phyloP scores from a whole-genome alignment of 1,139 yeast genomes.

The Hyphopichia pseudoburtonii region DNA sequence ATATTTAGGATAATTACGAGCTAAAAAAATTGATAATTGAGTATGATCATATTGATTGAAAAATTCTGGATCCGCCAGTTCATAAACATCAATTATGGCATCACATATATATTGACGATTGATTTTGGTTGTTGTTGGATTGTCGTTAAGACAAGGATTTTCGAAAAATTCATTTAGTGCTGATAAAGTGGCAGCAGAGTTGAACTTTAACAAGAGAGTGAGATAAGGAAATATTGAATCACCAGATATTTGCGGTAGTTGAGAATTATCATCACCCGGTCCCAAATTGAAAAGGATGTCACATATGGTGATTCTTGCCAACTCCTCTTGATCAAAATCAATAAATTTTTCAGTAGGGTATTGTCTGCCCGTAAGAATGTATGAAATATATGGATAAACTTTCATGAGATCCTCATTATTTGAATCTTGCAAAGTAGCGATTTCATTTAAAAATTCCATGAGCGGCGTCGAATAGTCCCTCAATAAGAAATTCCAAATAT shows the following conservation, averaged over 20 bases:
- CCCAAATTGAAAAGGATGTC: conserved; percentile 47
- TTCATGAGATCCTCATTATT: conserved; percentile 23
- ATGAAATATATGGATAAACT: conserved; percentile 64
- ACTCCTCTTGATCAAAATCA: conserved; percentile 18
- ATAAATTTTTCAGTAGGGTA: conserved; percentile 68
- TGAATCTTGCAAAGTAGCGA: conserved; percentile 16
- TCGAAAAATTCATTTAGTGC: conserved; percentile 79
- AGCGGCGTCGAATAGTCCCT: conserved; percentile 71
- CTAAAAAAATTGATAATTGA: conserved; percentile 65
- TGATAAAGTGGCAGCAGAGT: conserved; percentile 59
- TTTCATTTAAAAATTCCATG: conserved; percentile 49
- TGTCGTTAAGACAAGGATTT: conserved; percentile 63
- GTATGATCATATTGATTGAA: conserved; percentile 35
- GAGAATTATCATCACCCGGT: conserved; percentile 10
- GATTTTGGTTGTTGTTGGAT: conserved; percentile 33
- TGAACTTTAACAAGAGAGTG: conserved; percentile 44
- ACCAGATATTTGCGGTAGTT: too few relatives aligned
- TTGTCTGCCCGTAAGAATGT: conserved; percentile 70
- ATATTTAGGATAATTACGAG: conserved; percentile 76
- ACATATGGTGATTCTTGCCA: conserved; percentile 51
- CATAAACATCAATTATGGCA: conserved; percentile 56
- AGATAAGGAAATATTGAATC: conserved; percentile 62
- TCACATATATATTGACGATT: conserved; percentile 69
- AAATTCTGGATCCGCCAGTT: conserved; percentile 25
- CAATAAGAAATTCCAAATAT: conserved; percentile 66